phyloP scores from a whole-genome alignment of 139 green algal genomes.

The Mychonastes homosphaera region DNA sequence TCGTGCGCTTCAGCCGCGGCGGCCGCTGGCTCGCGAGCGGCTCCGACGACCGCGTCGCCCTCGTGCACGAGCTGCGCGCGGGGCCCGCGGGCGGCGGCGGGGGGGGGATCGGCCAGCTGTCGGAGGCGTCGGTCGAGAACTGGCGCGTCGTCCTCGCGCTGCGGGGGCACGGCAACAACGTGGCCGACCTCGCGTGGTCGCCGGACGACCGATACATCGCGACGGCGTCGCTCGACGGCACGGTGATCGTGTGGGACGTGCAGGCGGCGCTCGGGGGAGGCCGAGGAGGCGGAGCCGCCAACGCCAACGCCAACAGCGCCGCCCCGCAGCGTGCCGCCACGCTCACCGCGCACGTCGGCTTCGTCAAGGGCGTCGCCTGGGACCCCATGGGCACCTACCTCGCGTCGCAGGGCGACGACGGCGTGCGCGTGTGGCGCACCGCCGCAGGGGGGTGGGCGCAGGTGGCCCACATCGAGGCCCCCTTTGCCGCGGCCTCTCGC shows the following conservation, averaged over 20 bases:
- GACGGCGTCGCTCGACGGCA: slow-evolving; percentile 73
- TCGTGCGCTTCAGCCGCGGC: slow-evolving; percentile 62
- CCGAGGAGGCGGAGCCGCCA: neutral
- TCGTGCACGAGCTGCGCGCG: slow-evolving; percentile 52
- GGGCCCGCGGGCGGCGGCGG: slow-evolving; percentile 26
- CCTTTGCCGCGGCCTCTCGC: slow-evolving; percentile 11
- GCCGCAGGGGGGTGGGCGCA: slow-evolving; percentile 50
- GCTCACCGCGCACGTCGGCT: slow-evolving; percentile 50
- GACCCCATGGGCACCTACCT: slow-evolving; percentile 68
- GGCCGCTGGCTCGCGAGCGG: slow-evolving; percentile 52
- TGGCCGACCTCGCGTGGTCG: slow-evolving; percentile 81
- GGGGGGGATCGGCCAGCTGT: slow-evolving; percentile 25
- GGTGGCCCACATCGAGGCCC: slow-evolving; percentile 29
- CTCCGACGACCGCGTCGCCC: slow-evolving; percentile 63
- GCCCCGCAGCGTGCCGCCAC: neutral
- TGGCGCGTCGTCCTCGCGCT: slow-evolving; percentile 53
- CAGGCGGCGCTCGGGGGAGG: neutral
- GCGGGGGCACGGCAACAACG: slow-evolving; percentile 65
- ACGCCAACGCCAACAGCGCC: neutral
- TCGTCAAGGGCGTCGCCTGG: slow-evolving; percentile 94
- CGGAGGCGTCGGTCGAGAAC: slow-evolving; percentile 73
- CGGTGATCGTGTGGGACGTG: slow-evolving; percentile 47
- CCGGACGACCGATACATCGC: slow-evolving; percentile 63
- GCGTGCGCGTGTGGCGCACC: slow-evolving; percentile 81
- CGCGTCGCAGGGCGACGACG: slow-evolving; percentile 56